These are phyloP conservation scores for Stephanodiscus minutulus DNA, from an alignment of 108 stramenopile species.

Conservation along the genomic window DNA sequence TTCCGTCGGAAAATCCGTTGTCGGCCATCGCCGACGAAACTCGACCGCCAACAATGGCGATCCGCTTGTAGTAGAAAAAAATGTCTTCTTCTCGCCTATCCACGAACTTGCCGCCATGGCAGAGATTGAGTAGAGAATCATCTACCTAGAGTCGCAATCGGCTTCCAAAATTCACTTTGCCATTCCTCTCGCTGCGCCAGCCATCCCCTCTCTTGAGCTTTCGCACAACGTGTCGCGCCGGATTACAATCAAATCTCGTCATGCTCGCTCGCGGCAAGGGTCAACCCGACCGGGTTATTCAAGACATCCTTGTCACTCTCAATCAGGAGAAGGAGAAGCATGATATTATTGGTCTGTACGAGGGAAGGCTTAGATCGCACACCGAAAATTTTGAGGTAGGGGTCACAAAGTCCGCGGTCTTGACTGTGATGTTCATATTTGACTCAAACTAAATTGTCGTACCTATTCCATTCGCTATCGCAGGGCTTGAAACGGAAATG, in stretches of 20 bases:
- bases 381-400: constrained; percentile 37
- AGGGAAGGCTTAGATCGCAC: constrained; percentile 23
- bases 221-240: too few species aligned
- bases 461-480: constrained; percentile 1
- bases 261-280: constrained; percentile 19
- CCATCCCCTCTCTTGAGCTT: too few species aligned
- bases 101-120: too few species aligned
- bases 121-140: too few species aligned
- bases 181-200: too few species aligned
- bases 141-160: too few species aligned
- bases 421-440: neutral
- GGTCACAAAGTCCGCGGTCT: neutral
- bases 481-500: constrained; percentile 48
- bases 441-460: neutral
- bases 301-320: constrained; percentile 11
- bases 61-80: too few species aligned
- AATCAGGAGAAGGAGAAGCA: constrained; percentile 22
- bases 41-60: neutral
- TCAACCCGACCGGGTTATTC: constrained; percentile 16
- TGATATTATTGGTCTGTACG: constrained; percentile 19
- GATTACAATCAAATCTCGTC: constrained; percentile 1
- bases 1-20: neutral
- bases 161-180: too few species aligned
- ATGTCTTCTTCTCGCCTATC: too few species aligned
- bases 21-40: neutral